phyloP scores from a whole-genome alignment of 352 stramenopile species.

The Phytophthora foliorum region DNA sequence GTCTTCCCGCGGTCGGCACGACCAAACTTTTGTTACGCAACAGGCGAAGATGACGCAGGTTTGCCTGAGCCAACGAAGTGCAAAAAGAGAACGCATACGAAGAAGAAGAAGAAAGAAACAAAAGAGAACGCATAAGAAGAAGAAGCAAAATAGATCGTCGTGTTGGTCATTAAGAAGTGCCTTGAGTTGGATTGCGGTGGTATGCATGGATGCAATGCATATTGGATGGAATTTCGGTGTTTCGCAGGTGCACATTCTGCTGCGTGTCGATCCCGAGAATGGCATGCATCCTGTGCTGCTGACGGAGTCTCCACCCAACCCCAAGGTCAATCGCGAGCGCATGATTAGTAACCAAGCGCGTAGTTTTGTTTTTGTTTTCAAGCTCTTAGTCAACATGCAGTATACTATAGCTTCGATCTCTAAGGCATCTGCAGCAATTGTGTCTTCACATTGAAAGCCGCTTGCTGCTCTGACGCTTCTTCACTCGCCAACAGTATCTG shows the following conservation, averaged over 20 bases:
- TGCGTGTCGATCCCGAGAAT: too few species aligned
- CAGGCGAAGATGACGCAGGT: not conserved
- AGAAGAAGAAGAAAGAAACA: constrained; percentile 1
- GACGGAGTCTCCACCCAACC: too few species aligned
- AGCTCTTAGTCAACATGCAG: too few species aligned
- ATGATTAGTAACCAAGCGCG: too few species aligned
- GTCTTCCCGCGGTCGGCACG: constrained; percentile 15
- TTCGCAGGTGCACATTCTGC: too few species aligned
- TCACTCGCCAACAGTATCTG: constrained; percentile 60
- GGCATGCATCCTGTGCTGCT: too few species aligned
- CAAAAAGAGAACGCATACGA: not conserved
- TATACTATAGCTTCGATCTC: not conserved
- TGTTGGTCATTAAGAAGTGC: not conserved
- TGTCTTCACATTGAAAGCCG: constrained; percentile 58
- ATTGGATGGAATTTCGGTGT: too few species aligned
- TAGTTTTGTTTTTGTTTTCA: too few species aligned
- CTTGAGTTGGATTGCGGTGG: too few species aligned
- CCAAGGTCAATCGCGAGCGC: too few species aligned
- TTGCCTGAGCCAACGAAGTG: not conserved
- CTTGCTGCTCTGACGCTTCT: constrained; percentile 71
- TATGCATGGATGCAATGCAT: too few species aligned
- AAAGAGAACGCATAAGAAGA: constrained; percentile 2
- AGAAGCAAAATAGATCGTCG: not conserved
- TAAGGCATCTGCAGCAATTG: constrained; percentile 43
- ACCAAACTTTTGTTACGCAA: constrained; percentile 11